A percentile compares a stretch with the other conserved stretches of the same genome.
These are phyloP conservation scores for Globisporangium carolinianum DNA, from an alignment of 352 stramenopile species.

Conservation along the genomic window DNA sequence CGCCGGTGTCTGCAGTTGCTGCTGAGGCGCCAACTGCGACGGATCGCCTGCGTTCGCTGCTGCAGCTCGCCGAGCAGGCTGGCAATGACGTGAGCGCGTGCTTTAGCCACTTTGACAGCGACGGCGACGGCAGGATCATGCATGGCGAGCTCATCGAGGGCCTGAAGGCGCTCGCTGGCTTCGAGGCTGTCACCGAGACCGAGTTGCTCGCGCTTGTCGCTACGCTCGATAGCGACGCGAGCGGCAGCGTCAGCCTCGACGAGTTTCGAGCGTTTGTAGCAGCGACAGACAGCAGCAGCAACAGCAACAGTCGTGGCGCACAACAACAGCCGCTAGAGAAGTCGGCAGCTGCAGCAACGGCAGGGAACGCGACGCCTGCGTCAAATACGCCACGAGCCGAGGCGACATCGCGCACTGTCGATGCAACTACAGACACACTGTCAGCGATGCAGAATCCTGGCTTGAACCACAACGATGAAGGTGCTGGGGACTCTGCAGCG, in stretches of 20 bases:
- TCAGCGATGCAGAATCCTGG: no score
- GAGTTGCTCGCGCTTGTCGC: slow-evolving; percentile 36
- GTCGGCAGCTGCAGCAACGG: no score
- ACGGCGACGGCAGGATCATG: slow-evolving; percentile 52
- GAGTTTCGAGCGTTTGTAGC: slow-evolving; percentile 52
- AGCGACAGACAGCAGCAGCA: not conserved
- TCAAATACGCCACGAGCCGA: not conserved
- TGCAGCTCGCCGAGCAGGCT: slow-evolving; percentile 32
- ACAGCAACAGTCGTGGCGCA: not conserved
- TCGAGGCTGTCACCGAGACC: slow-evolving; percentile 27
- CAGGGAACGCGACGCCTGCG: not conserved
- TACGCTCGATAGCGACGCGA: slow-evolving; percentile 40
- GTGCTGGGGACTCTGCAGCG: not conserved
- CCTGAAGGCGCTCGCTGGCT: slow-evolving; percentile 38
- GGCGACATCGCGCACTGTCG: no score
- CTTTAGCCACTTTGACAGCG: slow-evolving; percentile 70
- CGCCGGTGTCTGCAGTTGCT: not conserved
- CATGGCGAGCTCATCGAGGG: slow-evolving; percentile 43
- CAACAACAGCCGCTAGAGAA: not conserved
- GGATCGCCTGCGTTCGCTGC: slow-evolving; percentile 15
- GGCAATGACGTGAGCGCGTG: slow-evolving; percentile 39
- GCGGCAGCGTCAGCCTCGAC: slow-evolving; percentile 43
- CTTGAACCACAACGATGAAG: not conserved
- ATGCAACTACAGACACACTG: not conserved
- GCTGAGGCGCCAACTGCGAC: not conserved